Base-by-base conservation (phyloP, 2,329 filamentous ascomycete species). In the Sclerotiophoma versabilis region DNA sequence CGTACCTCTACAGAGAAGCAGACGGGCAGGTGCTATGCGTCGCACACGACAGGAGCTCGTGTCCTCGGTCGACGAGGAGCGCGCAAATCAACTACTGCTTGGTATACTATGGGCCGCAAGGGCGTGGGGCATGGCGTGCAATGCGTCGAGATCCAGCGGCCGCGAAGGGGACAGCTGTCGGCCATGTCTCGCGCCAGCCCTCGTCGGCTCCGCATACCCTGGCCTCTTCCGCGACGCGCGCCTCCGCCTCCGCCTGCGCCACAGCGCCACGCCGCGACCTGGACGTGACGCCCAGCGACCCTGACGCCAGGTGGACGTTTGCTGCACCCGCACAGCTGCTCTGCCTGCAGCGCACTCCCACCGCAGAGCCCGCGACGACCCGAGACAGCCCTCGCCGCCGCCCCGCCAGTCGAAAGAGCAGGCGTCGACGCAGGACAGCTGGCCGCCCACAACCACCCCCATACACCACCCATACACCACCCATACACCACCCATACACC, bases 1-100 rank as follows among this genome's bases (percentile, higher is more conserved):
- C 71, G 62, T 68, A 74, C 71, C 69, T 72, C 61, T 72, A 73
- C 65, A 69, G 55, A 63, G 65, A 72, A 71, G 60, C 49, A 57
- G 58, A 65, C 54, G 27, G 54, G 50, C 48, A 48, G 46, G 57
- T 44, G 55, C 59, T 49, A 34, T 46, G 56, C 48, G 49, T 41
- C 34, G 49, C 51, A 39, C 42, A 45, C 43, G 48, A 39, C 34
- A 50, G 42, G 52, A 29, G 30, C 20, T 8, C 22, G 49, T 25
- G 8, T 50, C 34, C 49, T 37, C 41, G 36, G 27, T 50, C 46
- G 59, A 38, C 26, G 23, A 54, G 53, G 51, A 58, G 49, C 58
- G 41, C 27, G 30, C 29, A 29, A 49, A 55, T 64, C 60, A 71
- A 55, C 47, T n/a, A n/a, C n/a, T n/a, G n/a, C n/a, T n/a, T n/a